These are phyloP conservation scores for Fraxinus platypoda DNA, from an alignment of 305 asterid species.

Conservation along the genomic window DNA sequence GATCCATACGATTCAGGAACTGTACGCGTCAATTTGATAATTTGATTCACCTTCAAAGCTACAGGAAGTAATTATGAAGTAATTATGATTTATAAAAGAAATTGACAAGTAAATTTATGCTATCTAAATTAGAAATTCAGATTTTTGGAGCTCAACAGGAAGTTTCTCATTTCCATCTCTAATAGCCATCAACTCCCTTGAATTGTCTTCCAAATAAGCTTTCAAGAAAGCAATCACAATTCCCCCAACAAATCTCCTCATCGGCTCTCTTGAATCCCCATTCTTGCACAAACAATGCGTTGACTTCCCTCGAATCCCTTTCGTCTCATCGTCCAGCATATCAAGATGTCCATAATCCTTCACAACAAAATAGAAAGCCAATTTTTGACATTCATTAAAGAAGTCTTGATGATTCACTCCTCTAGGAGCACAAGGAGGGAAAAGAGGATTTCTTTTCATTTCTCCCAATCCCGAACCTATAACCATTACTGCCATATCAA, in stretches of 20 bases:
- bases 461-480: slow-evolving; percentile 85
- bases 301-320: slow-evolving; percentile 64
- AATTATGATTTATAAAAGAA: background rate
- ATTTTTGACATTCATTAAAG: slow-evolving; percentile 57
- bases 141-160: slow-evolving; percentile 59
- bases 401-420: slow-evolving; percentile 85
- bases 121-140: slow-evolving; percentile 33
- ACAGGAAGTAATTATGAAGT: background rate
- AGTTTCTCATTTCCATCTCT: slow-evolving; percentile 40
- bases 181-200: slow-evolving; percentile 41
- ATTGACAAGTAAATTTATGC: background rate
- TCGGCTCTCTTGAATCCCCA: slow-evolving; percentile 63
- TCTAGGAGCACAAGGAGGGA: slow-evolving; percentile 82
- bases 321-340: slow-evolving; percentile 76
- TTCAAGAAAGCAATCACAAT: slow-evolving; percentile 64
- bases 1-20: background rate
- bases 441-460: slow-evolving; percentile 51
- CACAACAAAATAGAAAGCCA: slow-evolving; percentile 66
- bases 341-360: slow-evolving; percentile 87
- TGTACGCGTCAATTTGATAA: background rate
- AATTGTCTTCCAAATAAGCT: slow-evolving; percentile 56
- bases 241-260: slow-evolving; percentile 87
- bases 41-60: background rate
- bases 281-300: slow-evolving; percentile 75
- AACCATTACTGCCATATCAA: slow-evolving; percentile 48